These are phyloP conservation scores for Trichoderma polysporum DNA, from an alignment of 2,329 filamentous ascomycete genomes.

Conservation along the genomic window DNA sequence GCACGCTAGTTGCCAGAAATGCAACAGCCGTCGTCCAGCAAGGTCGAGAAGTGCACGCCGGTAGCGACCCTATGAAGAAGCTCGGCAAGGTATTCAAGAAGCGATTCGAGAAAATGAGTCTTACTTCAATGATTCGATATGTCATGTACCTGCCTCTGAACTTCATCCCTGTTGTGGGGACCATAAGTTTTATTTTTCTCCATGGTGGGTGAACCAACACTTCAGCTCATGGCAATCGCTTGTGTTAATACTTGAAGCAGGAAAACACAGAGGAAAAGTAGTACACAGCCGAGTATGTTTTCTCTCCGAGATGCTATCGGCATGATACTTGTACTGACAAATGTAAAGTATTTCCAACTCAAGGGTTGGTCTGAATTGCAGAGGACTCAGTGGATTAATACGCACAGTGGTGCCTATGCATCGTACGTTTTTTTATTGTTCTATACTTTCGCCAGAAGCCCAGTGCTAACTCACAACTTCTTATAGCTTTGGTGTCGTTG, in stretches of 20 bases:
- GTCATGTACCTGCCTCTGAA: slow-evolving; percentile 87
- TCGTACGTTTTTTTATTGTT: slow-evolving; percentile 53
- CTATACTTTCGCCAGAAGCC: neutral
- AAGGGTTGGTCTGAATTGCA: slow-evolving; percentile 74
- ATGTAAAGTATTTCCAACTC: slow-evolving; percentile 79
- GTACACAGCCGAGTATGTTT: slow-evolving; percentile 55
- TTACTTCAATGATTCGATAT: slow-evolving; percentile 69
- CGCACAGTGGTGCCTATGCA: slow-evolving; percentile 74
- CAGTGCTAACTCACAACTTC: slow-evolving; percentile 19
- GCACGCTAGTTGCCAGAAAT: slow-evolving; percentile 56
- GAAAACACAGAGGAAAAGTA: slow-evolving; percentile 47
- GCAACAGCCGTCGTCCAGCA: slow-evolving; percentile 64
- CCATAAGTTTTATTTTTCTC: slow-evolving; percentile 72
- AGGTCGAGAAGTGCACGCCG: slow-evolving; percentile 69
- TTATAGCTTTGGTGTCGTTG: slow-evolving; percentile 68
- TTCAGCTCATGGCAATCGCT: neutral
- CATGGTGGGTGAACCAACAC: slow-evolving; percentile 54
- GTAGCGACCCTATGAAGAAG: slow-evolving; percentile 56
- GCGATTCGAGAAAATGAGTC: slow-evolving; percentile 57
- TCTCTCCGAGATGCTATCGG: too few species aligned
- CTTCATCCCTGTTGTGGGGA: slow-evolving; percentile 88
- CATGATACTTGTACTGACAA: slow-evolving; percentile 20
- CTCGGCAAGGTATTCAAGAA: slow-evolving; percentile 58
- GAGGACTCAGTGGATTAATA: slow-evolving; percentile 66
- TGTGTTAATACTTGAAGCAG: slow-evolving; percentile 30